Evolutionary conservation across 306 rosid genomes (phyloP).

Genomic region (Boehmeria nivea): DNA sequence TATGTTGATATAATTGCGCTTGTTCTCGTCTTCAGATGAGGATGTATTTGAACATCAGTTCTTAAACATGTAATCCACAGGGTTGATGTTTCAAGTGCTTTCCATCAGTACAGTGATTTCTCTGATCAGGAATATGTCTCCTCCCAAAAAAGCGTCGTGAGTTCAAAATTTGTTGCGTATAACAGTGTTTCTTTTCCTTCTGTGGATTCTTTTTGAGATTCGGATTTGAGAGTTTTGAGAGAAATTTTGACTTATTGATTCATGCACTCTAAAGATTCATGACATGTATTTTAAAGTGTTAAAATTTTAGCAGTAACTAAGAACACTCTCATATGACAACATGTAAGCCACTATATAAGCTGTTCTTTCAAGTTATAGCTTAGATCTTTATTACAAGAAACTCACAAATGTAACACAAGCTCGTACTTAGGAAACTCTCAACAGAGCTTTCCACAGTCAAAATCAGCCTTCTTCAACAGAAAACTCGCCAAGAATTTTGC

Average conservation of each 20-base stretch:
- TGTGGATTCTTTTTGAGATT: too few species aligned
- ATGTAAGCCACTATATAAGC: too few species aligned
- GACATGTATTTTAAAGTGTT: too few species aligned
- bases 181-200: neutral
- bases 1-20: neutral
- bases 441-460: constrained; percentile 59
- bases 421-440: too few species aligned
- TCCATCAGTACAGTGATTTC: constrained; percentile 22
- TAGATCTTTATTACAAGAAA: too few species aligned
- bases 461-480: constrained; percentile 28
- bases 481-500: constrained; percentile 21
- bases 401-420: too few species aligned
- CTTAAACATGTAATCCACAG: constrained; percentile 23
- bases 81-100: constrained; percentile 34
- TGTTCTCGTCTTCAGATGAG: neutral
- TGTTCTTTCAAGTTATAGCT: too few species aligned
- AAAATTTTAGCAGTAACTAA: too few species aligned
- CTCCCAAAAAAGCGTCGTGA: constrained; percentile 57
- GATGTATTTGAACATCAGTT: neutral
- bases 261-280: too few species aligned
- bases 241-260: too few species aligned
- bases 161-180: neutral
- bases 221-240: too few species aligned
- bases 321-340: too few species aligned
- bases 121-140: constrained; percentile 71